These are phyloP conservation scores for Fraxinus dipetala DNA, from an alignment of 305 asterid genomes.

Conservation along the genomic window DNA sequence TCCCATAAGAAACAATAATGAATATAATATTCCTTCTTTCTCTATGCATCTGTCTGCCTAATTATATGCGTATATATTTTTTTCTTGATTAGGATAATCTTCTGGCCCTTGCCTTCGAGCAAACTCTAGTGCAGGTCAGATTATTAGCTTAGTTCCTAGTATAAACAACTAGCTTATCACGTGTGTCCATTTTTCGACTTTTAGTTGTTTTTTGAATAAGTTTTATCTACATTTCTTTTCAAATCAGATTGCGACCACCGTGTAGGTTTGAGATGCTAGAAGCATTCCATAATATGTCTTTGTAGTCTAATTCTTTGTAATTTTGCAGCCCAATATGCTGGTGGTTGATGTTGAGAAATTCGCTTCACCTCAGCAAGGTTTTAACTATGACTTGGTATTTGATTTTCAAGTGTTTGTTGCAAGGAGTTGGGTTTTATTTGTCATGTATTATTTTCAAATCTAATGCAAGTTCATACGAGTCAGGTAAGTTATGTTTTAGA, in stretches of 20 bases:
- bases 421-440: constrained; percentile 14
- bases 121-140: constrained; percentile 92
- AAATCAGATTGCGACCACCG: background rate
- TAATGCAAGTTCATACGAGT: background rate
- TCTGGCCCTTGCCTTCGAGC: constrained; percentile 73
- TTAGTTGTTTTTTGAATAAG: background rate
- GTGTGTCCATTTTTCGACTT: background rate
- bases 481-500: background rate
- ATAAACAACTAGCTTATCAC: background rate
- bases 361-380: constrained; percentile 68
- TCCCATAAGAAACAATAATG: background rate
- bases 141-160: constrained; percentile 11
- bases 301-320: constrained; percentile 21
- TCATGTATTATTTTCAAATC: background rate
- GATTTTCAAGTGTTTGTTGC: constrained; percentile 1
- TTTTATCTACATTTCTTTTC: background rate
- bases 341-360: constrained; percentile 93
- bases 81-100: constrained; percentile 75
- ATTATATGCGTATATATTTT: constrained; percentile 4
- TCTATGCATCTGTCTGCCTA: constrained; percentile 1
- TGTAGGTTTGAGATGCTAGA: constrained; percentile 8
- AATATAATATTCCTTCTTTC: background rate
- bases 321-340: constrained; percentile 95
- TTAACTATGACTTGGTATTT: constrained; percentile 4
- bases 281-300: background rate